Conservation (phyloP, 352 stramenopile genomes). For the Phytophthora aleatoria region DNA sequence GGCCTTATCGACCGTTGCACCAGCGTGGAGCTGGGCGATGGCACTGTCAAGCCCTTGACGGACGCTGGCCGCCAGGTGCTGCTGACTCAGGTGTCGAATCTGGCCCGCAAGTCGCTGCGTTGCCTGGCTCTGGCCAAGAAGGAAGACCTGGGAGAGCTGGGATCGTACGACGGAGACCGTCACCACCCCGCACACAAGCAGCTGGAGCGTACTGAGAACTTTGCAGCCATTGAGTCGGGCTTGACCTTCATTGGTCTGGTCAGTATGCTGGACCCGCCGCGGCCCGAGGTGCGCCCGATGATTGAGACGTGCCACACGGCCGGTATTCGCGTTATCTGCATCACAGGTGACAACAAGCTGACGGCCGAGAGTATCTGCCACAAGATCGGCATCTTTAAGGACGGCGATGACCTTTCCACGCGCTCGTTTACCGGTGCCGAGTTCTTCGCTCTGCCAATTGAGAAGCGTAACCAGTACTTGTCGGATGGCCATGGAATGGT, state of each 20-base stretch:
- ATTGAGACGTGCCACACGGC: conserved; percentile 95
- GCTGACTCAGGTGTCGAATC: conserved; percentile 88
- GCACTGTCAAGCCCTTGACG: conserved; percentile 93
- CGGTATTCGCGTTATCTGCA: conserved; percentile 99
- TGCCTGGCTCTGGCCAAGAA: conserved; percentile 97
- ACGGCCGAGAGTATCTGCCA: conserved; percentile 97
- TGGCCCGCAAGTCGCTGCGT: conserved; percentile 94
- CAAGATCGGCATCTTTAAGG: conserved; percentile 97
- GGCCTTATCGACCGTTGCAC: conserved; percentile 96
- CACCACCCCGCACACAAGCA: conserved; percentile 86
- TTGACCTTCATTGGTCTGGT: conserved; percentile 97
- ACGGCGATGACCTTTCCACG: conserved; percentile 82
- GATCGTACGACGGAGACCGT: conserved; percentile 81
- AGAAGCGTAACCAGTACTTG: conserved; percentile 92
- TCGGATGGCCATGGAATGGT: conserved; percentile 93
- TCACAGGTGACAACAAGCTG: conserved; percentile 99
- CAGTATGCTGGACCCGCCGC: conserved; percentile 98
- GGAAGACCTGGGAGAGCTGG: conserved; percentile 87
- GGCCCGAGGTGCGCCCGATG: conserved; percentile 95
- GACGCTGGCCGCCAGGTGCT: conserved; percentile 86
- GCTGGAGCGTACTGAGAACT: conserved; percentile 86
- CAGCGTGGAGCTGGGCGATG: conserved; percentile 92
- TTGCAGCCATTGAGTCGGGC: conserved; percentile 94
- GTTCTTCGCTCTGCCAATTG: conserved; percentile 94
- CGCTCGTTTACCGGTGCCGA: conserved; percentile 95